A percentile compares a stretch with the other conserved stretches of the same genome.
Conservation (phyloP, 2,329 filamentous ascomycete genomes). For the Exserohilum rostratum region DNA sequence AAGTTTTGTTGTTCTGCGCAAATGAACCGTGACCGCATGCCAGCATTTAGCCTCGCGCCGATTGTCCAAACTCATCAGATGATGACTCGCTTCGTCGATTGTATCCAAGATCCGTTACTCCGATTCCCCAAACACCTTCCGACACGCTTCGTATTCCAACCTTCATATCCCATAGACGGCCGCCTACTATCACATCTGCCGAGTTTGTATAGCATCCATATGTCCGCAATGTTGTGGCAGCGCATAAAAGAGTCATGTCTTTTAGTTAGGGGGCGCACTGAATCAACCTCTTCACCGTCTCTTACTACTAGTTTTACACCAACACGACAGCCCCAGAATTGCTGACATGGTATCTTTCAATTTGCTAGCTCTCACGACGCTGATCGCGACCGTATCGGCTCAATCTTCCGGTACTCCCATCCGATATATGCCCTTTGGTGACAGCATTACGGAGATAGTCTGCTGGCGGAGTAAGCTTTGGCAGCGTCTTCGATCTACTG, state of each 20-base stretch:
- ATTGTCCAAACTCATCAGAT: neutral
- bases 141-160: neutral
- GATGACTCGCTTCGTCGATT: neutral
- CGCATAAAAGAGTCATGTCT: neutral
- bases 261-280: neutral
- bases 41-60: neutral
- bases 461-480: constrained; percentile 54
- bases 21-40: neutral
- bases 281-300: neutral
- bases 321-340: neutral
- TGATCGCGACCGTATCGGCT: constrained; percentile 15
- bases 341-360: constrained; percentile 28
- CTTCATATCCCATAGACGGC: neutral
- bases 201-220: neutral
- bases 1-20: neutral
- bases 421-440: constrained; percentile 53
- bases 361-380: constrained; percentile 17
- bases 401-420: constrained; percentile 25
- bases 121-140: neutral
- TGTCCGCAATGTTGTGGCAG: neutral
- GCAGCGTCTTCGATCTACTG: constrained; percentile 50
- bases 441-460: constrained; percentile 54
- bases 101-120: neutral
- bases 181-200: neutral
- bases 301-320: neutral